Evolutionary conservation across 257 asterid genomes (phyloP), one percentile per base, ranked within the genome.

Genomic region (Penstemon newberryi): DNA sequence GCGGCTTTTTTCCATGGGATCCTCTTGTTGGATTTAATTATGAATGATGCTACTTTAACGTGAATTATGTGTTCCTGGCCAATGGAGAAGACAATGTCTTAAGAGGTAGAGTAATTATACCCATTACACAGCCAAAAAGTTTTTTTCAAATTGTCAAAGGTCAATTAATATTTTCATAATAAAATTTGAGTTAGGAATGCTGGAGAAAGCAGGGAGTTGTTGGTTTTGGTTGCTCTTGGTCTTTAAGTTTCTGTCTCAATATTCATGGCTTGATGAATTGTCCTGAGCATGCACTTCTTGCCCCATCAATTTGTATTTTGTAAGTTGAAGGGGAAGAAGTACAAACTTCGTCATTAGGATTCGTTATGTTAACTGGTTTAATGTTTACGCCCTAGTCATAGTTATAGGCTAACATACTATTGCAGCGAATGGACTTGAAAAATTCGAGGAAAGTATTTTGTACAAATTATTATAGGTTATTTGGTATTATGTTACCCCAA

Each of bases 21-120:
- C 40, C n/a, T 10, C 33, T 44, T n/a, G 33, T 60, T 19, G 53
- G 59, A 4, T 58, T 57, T 6, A 43, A 8, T 25, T 51, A n/a
- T 73, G 13, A 66, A 50, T 33, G 50, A 36, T 59, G 57, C 38
- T 41, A 49, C 36, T 66, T 66, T 37, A 15, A 25, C 2, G 33
- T 25, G 63, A 47, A 58, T 36, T 41, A 7, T 46, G 7, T 7
- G 33, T 25, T 25, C 2, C 33, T 25, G 33, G 33, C 33, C 33
- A 25, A 25, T 2, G 33, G 33, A 25, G 33, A 25, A 25, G 33
- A 25, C 33, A 40, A 15, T 67, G 50, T 41, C 18, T 11, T 19
- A 66, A 39, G 5, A 8, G 41, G 36, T 18, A 9, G 42, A 62
- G 42, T 44, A 43, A 8, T 49, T 45, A 25, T 33, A 25, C 5